Evolutionary conservation across 2,329 filamentous ascomycete genomes (phyloP), one percentile per base, ranked within the genome.

Genomic region (Stagonosporopsis rhizophila): DNA sequence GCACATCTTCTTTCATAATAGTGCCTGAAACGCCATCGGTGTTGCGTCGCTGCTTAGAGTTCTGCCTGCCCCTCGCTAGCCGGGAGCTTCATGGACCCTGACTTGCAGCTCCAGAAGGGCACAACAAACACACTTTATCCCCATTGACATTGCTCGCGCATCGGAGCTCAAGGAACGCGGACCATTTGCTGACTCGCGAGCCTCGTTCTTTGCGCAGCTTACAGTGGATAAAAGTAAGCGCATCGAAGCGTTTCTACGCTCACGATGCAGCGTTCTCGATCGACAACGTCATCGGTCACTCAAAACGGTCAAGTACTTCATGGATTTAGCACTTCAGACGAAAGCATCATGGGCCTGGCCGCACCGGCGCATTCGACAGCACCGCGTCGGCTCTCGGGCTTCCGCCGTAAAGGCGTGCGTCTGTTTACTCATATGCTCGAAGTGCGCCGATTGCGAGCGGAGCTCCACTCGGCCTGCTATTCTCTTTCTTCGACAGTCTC

Each of bases 211-310:
- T 44, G 20, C 45, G 39, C 46, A 23, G 28, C 41, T 40, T 37
- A 40, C 39, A 45, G 25, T 50, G 46, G 41, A 15, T 27, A 17
- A 12, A 17, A 35, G 2, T 7, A 12, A 6, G 5, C 6, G 22
- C 14, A 52, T 45, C 46, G 30, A 45, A 22, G 23, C n/a, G 20
- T 32, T 55, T 25, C n/a, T 19, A 30, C 23, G n/a, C 42, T 46
- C 46, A 27, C 50, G 40, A 52, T 50, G 28, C 27, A 20, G n/a
- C 34, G n/a, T 15, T 28, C 44, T 37, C 55, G 49, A 65, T 68
- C 62, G 52, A 64, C 52, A 59, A 67, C 71, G 72, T 75, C 72
- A 75, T 74, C 52, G 68, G 67, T 62, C 61, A 66, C 71, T 72
- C 57, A 62, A 74, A 73, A 61, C 46, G 70, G 72, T 62, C 72